phyloP scores from a whole-genome alignment of 352 stramenopile genomes.

The Pythium guiyangense region DNA sequence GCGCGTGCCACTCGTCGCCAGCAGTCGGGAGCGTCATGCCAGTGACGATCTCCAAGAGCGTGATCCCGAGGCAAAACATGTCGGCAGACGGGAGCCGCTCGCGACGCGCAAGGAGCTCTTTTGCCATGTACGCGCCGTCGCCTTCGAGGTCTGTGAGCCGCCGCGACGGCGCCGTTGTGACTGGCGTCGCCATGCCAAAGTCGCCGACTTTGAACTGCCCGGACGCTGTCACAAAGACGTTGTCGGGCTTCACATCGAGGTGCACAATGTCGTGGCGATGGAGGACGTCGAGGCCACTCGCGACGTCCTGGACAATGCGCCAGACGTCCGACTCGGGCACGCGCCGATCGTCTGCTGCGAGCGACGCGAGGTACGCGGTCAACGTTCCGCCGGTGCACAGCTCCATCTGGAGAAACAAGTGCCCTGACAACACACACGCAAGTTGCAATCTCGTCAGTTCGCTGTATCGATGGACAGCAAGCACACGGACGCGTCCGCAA shows the following conservation, averaged over 20 bases:
- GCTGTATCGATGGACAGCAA: background rate
- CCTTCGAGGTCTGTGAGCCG: constrained; percentile 82
- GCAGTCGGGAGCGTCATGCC: constrained; percentile 34
- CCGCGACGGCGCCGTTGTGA: constrained; percentile 22
- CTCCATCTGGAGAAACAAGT: constrained; percentile 94
- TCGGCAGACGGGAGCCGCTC: constrained; percentile 77
- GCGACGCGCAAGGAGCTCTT: constrained; percentile 80
- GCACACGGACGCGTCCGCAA: background rate
- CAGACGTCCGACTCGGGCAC: constrained; percentile 64
- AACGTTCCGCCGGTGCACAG: constrained; percentile 89
- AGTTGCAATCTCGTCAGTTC: background rate
- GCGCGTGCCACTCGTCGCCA: constrained; percentile 62
- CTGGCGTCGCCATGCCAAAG: constrained; percentile 88
- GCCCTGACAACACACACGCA: constrained; percentile 23
- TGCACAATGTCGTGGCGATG: constrained; percentile 90
- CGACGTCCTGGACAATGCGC: constrained; percentile 70
- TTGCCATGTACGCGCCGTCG: constrained; percentile 91
- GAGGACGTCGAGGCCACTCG: constrained; percentile 81
- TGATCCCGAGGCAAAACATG: constrained; percentile 93
- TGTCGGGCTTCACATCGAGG: constrained; percentile 96
- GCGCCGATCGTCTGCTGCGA: constrained; percentile 9
- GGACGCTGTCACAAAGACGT: constrained; percentile 87
- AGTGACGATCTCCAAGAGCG: constrained; percentile 54
- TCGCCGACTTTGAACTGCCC: constrained; percentile 86
- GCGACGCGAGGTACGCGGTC: constrained; percentile 50